These are phyloP conservation scores for Cryptosporidium tyzzeri DNA, from an alignment of 169 alveolate species.

Conservation along the genomic window DNA sequence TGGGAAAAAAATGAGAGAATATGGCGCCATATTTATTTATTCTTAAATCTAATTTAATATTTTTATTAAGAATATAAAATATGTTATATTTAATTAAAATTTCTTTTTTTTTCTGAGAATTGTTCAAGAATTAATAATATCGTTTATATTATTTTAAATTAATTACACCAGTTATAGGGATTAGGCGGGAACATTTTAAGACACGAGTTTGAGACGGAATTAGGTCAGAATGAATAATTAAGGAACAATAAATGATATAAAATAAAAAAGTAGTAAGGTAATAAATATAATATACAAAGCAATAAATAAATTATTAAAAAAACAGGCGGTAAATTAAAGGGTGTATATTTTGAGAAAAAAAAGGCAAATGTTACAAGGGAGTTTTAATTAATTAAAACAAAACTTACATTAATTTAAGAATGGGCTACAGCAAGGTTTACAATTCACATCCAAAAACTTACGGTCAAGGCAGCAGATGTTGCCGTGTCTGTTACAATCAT, in stretches of 20 bases:
- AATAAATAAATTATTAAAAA: background rate
- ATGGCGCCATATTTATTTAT: too few relatives aligned
- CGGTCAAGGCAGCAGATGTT: constrained; percentile 91
- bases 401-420: background rate
- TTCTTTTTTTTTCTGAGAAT: too few relatives aligned
- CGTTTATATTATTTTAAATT: too few relatives aligned
- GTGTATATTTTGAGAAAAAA: constrained; percentile 1
- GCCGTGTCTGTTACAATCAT: constrained; percentile 97
- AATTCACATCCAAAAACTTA: constrained; percentile 87
- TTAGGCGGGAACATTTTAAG: constrained; percentile 18
- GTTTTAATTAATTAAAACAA: constrained; percentile 1
- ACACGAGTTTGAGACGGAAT: constrained; percentile 48
- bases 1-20: too few relatives aligned
- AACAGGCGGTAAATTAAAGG: background rate
- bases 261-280: background rate
- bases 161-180: background rate
- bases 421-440: constrained; percentile 75
- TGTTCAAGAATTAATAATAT: too few relatives aligned
- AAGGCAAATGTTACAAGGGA: background rate
- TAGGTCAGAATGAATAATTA: background rate
- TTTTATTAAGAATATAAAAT: too few relatives aligned
- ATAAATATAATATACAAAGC: background rate
- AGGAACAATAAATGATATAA: background rate
- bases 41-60: too few relatives aligned
- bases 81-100: too few relatives aligned